phyloP scores from a whole-genome alignment of 768 basidiomycete genomes.

The Boletus subcaerulescens region DNA sequence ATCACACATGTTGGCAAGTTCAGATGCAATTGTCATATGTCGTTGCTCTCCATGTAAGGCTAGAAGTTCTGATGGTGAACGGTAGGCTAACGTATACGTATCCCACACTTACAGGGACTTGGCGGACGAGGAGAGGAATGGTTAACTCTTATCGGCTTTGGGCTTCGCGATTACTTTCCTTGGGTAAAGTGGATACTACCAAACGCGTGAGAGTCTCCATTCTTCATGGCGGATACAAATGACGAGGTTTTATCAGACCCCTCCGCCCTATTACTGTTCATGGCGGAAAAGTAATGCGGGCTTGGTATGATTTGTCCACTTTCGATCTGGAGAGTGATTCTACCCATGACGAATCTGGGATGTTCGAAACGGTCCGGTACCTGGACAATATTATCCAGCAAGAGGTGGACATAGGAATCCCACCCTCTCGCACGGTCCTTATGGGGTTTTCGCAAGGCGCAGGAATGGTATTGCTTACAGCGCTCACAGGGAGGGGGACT shows the following conservation, averaged over 20 bases:
- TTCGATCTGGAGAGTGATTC: neutral
- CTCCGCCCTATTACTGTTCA: neutral
- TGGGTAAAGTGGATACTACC: neutral
- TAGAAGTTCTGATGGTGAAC: neutral
- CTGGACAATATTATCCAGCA: neutral
- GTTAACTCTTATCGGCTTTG: neutral
- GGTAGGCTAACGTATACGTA: too few relatives aligned
- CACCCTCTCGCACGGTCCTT: neutral
- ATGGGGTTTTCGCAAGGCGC: constrained; percentile 2
- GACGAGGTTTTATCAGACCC: neutral
- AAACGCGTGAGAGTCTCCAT: neutral
- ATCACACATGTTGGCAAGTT: too few relatives aligned
- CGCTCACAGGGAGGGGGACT: neutral
- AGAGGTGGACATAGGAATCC: neutral
- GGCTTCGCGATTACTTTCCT: neutral
- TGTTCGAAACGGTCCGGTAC: neutral
- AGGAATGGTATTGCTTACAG: constrained; percentile 2
- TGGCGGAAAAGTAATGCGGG: neutral
- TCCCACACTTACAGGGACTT: neutral
- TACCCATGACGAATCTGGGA: neutral
- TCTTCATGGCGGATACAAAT: neutral
- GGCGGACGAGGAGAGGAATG: neutral
- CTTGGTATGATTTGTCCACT: neutral
- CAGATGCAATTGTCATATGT: neutral
- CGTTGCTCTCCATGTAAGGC: neutral